phyloP scores from a whole-genome alignment of 495 filamentous ascomycete species.

The Patellaria atrata region DNA sequence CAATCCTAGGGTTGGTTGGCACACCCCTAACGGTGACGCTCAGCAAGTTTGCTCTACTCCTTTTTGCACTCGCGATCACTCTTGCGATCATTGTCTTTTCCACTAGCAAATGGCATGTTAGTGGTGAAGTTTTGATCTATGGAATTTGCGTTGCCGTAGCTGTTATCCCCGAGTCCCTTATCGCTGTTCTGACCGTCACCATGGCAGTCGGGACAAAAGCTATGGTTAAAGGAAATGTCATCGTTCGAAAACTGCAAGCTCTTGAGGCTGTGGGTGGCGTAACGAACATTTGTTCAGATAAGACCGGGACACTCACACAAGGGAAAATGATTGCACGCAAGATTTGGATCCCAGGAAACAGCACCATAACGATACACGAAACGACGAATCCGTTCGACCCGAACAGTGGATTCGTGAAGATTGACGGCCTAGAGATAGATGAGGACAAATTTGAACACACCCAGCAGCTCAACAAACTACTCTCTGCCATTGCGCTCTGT shows the following conservation, averaged over 20 bases:
- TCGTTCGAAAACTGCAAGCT: constrained; percentile 51
- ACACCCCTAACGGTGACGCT: constrained; percentile 56
- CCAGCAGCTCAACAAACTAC: constrained; percentile 21
- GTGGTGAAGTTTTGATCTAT: constrained; percentile 53
- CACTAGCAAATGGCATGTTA: constrained; percentile 42
- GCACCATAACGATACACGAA: constrained; percentile 12
- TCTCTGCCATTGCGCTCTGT: constrained; percentile 19
- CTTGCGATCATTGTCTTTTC: constrained; percentile 55
- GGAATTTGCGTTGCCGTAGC: constrained; percentile 50
- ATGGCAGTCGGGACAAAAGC: constrained; percentile 59
- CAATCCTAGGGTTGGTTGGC: constrained; percentile 51
- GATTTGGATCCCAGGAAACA: constrained; percentile 29
- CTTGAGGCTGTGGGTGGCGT: constrained; percentile 48
- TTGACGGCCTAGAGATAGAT: constrained; percentile 12
- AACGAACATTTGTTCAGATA: constrained; percentile 46
- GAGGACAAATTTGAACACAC: constrained; percentile 11
- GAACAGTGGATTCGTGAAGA: constrained; percentile 17
- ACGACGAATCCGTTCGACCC: constrained; percentile 23
- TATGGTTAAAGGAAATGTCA: constrained; percentile 55
- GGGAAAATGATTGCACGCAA: constrained; percentile 44
- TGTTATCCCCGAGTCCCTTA: constrained; percentile 62
- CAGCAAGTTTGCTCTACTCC: constrained; percentile 51
- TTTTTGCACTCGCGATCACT: constrained; percentile 56
- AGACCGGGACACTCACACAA: constrained; percentile 50
- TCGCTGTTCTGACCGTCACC: constrained; percentile 62